Percentiles rank a stretch among this genome's conserved stretches.
These are phyloP conservation scores for Houttuynia cordata DNA, from an alignment of 164 flowering plant genomes.

Conservation along the genomic window DNA sequence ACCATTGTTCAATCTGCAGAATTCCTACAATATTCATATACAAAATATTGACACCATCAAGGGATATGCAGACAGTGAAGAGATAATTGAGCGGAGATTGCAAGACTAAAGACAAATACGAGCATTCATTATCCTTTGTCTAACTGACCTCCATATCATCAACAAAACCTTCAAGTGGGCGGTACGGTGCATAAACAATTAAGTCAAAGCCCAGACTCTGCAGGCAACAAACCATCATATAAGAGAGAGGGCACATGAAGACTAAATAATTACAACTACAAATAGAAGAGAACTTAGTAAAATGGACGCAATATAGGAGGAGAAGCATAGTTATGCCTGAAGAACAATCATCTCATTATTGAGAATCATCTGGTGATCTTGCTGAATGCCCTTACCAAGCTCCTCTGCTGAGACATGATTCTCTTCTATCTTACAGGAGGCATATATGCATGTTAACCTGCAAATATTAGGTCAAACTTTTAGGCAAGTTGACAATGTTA, in stretches of 20 bases:
- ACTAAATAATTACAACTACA: not conserved
- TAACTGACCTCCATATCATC: constrained; percentile 62
- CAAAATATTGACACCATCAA: not conserved
- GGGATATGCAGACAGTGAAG: not conserved
- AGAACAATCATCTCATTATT: constrained; percentile 94
- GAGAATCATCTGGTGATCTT: constrained; percentile 94
- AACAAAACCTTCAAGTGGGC: constrained; percentile 82
- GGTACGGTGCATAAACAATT: constrained; percentile 94
- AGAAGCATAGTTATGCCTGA: constrained; percentile 56
- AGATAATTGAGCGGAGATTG: not conserved
- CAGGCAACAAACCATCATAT: constrained; percentile 10
- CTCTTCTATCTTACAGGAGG: constrained; percentile 96
- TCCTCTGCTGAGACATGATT: constrained; percentile 99
- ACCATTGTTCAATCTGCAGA: constrained; percentile 27
- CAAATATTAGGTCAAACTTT: not conserved
- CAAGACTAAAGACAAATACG: not conserved
- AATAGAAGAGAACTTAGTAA: constrained; percentile 1
- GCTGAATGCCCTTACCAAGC: constrained; percentile 95
- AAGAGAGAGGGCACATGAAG: constrained; percentile 1
- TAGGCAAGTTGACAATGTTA: too few species aligned
- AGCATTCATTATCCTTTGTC: not conserved
- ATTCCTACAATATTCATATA: constrained; percentile 33
- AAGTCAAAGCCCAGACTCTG: constrained; percentile 97
- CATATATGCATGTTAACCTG: constrained; percentile 97
- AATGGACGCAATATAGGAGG: constrained; percentile 1